Evolutionary conservation across 2,329 filamentous ascomycete species (phyloP).

Genomic region (Fusarium sp.): DNA sequence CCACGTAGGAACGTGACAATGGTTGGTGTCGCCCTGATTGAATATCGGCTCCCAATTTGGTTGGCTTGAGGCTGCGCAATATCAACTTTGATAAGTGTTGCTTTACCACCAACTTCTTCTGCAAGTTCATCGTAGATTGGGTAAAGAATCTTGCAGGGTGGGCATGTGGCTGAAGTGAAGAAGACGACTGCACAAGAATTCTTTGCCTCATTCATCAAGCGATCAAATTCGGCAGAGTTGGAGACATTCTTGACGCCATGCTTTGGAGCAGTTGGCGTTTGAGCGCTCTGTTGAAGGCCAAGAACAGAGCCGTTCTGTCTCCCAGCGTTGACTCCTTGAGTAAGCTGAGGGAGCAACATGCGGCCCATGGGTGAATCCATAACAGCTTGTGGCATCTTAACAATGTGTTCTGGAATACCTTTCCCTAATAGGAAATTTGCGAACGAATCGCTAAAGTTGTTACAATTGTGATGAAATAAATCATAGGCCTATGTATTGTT

Average conservation of each 20-base stretch:
- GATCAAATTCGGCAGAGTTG: conserved; percentile 50
- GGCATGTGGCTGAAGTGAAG: conserved; percentile 90
- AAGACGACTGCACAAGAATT: conserved; percentile 83
- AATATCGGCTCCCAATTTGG: conserved; percentile 72
- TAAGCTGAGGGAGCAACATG: conserved; percentile 81
- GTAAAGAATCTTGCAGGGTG: conserved; percentile 85
- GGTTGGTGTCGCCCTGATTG: conserved; percentile 82
- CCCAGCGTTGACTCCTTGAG: conserved; percentile 61
- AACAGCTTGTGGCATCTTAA: conserved; percentile 85
- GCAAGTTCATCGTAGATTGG: conserved; percentile 85
- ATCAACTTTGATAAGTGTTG: conserved; percentile 85
- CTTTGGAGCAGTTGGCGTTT: conserved; percentile 38
- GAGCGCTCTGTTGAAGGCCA: conserved; percentile 59
- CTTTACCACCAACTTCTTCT: conserved; percentile 74
- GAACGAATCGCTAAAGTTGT: conserved; percentile 96
- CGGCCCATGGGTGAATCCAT: conserved; percentile 87
- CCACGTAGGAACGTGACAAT: conserved; percentile 88
- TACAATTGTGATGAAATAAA: conserved; percentile 92
- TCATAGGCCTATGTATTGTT: conserved; percentile 76
- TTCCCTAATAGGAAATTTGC: conserved; percentile 88
- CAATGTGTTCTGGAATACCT: conserved; percentile 88
- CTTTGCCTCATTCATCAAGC: conserved; percentile 65
- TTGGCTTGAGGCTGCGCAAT: conserved; percentile 72
- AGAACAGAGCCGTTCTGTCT: conserved; percentile 63
- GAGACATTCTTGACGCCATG: conserved; percentile 69